These are phyloP conservation scores for Globisporangium parvum DNA, from an alignment of 352 stramenopile species.

Conservation along the genomic window DNA sequence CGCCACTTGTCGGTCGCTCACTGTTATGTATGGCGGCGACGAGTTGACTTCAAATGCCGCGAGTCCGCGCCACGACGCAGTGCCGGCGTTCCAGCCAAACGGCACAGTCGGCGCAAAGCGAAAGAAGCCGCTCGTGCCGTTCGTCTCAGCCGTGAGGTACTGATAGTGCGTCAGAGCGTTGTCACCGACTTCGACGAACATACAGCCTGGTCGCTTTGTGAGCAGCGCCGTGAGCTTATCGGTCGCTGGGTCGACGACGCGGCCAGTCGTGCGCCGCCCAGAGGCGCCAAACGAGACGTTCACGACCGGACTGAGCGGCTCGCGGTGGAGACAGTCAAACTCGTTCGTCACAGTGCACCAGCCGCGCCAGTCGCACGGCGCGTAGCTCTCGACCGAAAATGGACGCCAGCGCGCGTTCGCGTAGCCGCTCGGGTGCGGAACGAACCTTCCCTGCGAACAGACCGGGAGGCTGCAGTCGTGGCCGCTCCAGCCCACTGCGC, in stretches of 20 bases:
- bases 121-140: conserved; percentile 64
- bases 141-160: conserved; percentile 74
- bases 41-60: conserved; percentile 29
- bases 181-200: conserved; percentile 85
- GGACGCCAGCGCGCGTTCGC: conserved; percentile 52
- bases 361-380: conserved; percentile 81
- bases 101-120: conserved; percentile 77
- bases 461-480: conserved; percentile 91
- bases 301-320: conserved; percentile 31
- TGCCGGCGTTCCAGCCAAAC: conserved; percentile 79
- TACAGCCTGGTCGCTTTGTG: conserved; percentile 20
- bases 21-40: conserved; percentile 51
- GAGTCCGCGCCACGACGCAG: conserved; percentile 65
- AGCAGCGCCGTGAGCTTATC: conserved; percentile 14
- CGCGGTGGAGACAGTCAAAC: conserved; percentile 89
- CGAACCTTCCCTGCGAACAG: conserved; percentile 92
- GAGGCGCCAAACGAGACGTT: conserved; percentile 28
- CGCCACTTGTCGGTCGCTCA: conserved; percentile 87
- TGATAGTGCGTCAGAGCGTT: conserved; percentile 82
- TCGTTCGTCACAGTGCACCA: conserved; percentile 92
- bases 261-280: conserved; percentile 19
- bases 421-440: conserved; percentile 68
- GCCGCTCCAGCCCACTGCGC: conserved; percentile 88
- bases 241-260: conserved; percentile 17
- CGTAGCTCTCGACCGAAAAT: conserved; percentile 67